phyloP scores from a whole-genome alignment of 306 rosid species.

The Boehmeria nivea region DNA sequence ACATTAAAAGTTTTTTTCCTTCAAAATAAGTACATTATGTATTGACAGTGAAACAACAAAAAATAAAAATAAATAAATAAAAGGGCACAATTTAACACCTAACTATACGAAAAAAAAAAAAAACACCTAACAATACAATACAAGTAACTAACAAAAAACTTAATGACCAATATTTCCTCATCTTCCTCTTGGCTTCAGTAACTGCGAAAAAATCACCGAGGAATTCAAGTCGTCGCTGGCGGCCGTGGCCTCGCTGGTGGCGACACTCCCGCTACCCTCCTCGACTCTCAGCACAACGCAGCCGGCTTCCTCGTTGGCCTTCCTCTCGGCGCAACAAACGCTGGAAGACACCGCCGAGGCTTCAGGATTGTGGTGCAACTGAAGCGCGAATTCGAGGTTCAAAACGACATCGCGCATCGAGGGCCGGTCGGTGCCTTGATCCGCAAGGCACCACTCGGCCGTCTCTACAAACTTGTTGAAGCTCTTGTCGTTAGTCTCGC shows the following conservation, averaged over 20 bases:
- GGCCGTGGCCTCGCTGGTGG: not conserved
- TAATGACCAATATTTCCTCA: constrained; percentile 10
- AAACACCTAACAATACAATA: constrained; percentile 4
- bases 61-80: not conserved
- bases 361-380: constrained; percentile 24
- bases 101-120: constrained; percentile 3
- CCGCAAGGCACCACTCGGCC: constrained; percentile 34
- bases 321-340: constrained; percentile 7
- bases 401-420: constrained; percentile 46
- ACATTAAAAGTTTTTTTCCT: no score
- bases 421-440: constrained; percentile 37
- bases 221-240: constrained; percentile 2
- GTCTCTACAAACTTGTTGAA: constrained; percentile 31
- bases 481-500: constrained; percentile 17
- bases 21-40: no score
- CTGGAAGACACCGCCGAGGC: constrained; percentile 18
- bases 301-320: constrained; percentile 26
- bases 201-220: constrained; percentile 25
- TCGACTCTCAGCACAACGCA: constrained; percentile 11
- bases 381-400: constrained; percentile 48
- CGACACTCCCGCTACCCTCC: no score
- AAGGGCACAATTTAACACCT: not conserved
- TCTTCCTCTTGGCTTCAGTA: constrained; percentile 32
- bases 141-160: not conserved
- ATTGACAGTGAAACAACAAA: no score